Conservation (phyloP, 345 rosid species). For the Lumnitzera littorea region DNA sequence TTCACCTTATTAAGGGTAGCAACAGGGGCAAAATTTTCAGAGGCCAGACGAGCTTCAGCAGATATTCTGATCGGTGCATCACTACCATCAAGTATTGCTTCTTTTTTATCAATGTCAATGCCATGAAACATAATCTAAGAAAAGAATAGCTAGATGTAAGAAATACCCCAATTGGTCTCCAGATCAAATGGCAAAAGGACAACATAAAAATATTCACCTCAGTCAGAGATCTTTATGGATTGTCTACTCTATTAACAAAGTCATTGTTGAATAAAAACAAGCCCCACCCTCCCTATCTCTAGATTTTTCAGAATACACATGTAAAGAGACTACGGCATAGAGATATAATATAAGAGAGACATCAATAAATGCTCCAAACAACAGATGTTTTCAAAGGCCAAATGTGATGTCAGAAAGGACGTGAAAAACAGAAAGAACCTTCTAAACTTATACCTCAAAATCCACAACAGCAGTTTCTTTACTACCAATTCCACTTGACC, state of each 20-base stretch:
- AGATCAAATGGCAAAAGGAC: no score
- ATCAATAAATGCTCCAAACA: no score
- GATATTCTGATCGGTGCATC: slow-evolving; percentile 87
- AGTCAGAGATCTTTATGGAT: no score
- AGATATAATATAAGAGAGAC: no score
- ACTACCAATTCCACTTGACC: slow-evolving; percentile 99
- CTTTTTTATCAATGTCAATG: slow-evolving; percentile 63
- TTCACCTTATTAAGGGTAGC: slow-evolving; percentile 80
- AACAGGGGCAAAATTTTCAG: slow-evolving; percentile 66
- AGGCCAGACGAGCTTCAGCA: slow-evolving; percentile 68
- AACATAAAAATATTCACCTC: no score
- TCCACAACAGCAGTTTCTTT: slow-evolving; percentile 68
- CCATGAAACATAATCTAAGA: slow-evolving; percentile 79
- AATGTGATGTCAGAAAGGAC: no score
- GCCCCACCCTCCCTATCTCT: no score
- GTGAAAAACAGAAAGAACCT: slow-evolving; percentile 10
- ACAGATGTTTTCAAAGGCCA: no score
- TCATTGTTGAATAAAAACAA: no score
- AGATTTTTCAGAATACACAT: no score
- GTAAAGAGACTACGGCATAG: no score
- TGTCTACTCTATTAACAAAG: no score
- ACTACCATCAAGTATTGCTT: slow-evolving; percentile 89
- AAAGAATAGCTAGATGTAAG: slow-evolving; percentile 4
- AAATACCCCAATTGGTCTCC: background rate
- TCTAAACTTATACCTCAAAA: slow-evolving; percentile 63